Conservation (phyloP, 352 stramenopile genomes). For the Globisporangium iwayamae region DNA sequence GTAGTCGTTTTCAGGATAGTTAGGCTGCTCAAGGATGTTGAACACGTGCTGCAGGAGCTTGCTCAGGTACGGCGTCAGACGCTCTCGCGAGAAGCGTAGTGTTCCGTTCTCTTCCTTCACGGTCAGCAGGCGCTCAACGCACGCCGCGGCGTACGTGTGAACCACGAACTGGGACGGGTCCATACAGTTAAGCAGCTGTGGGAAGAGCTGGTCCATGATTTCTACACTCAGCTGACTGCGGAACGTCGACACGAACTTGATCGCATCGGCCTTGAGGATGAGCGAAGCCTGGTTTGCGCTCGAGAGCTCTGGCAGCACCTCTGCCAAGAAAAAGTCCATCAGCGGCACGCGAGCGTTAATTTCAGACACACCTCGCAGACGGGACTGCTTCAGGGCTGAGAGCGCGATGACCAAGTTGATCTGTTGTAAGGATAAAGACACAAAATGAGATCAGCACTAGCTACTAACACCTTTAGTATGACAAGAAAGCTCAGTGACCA, state of each 20-base stretch:
- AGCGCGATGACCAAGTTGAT: slow-evolving; percentile 96
- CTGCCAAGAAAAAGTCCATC: slow-evolving; percentile 94
- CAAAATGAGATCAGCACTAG: not conserved
- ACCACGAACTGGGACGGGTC: slow-evolving; percentile 91
- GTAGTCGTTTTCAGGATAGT: slow-evolving; percentile 98
- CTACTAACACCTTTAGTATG: too few species aligned
- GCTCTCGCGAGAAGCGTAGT: slow-evolving; percentile 76
- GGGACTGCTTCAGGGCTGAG: slow-evolving; percentile 92
- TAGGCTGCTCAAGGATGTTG: slow-evolving; percentile 91
- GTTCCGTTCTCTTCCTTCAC: slow-evolving; percentile 84
- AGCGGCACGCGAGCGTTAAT: slow-evolving; percentile 94
- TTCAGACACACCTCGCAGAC: slow-evolving; percentile 91
- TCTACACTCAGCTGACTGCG: slow-evolving; percentile 94
- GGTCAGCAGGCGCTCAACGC: slow-evolving; percentile 95
- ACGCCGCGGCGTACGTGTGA: slow-evolving; percentile 96
- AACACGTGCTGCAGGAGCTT: slow-evolving; percentile 95
- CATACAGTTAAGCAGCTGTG: slow-evolving; percentile 88
- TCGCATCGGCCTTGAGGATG: slow-evolving; percentile 95
- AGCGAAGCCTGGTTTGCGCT: slow-evolving; percentile 74
- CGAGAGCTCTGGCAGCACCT: slow-evolving; percentile 94
- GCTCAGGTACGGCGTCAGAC: slow-evolving; percentile 90
- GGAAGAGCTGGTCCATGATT: slow-evolving; percentile 91
- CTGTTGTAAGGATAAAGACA: slow-evolving; percentile 14
- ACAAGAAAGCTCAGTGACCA: not conserved
- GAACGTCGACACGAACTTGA: slow-evolving; percentile 99